A percentile compares a stretch with the other conserved stretches of the same genome.
Evolutionary conservation across 768 basidiomycete species (phyloP).

Genomic region (Cystobasidiopsis lactophilus): DNA sequence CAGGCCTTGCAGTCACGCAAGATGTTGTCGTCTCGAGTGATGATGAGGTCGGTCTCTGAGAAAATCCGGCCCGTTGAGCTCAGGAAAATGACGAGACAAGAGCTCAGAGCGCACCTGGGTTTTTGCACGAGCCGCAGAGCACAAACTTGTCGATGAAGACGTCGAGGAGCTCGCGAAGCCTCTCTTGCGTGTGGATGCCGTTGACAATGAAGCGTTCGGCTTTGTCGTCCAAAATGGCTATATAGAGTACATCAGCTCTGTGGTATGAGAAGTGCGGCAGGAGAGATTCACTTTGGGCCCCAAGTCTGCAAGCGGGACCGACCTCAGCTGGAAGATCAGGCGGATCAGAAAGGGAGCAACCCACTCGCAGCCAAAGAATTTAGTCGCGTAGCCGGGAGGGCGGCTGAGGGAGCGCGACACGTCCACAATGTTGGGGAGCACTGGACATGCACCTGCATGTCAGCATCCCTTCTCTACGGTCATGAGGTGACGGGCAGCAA

Average conservation of each 20-base stretch:
- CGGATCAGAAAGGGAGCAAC: too few relatives aligned
- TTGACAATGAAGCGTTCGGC: slow-evolving; percentile 98
- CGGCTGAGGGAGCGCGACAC: slow-evolving; percentile 85
- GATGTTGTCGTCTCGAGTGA: slow-evolving; percentile 74
- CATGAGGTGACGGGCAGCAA: too few relatives aligned
- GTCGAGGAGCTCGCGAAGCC: slow-evolving; percentile 86
- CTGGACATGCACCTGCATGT: too few relatives aligned
- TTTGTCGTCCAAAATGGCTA: slow-evolving; percentile 85
- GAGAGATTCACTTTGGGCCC: too few relatives aligned
- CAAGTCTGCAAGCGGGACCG: too few relatives aligned
- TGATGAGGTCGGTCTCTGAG: slow-evolving; percentile 82
- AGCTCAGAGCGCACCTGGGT: too few relatives aligned
- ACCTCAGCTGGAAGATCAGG: too few relatives aligned
- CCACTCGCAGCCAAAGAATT: slow-evolving; percentile 96
- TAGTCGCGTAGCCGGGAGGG: slow-evolving; percentile 72
- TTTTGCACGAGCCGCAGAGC: slow-evolving; percentile 91
- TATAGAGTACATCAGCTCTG: too few relatives aligned
- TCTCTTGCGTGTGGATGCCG: slow-evolving; percentile 74
- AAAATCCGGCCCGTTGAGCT: too few relatives aligned
- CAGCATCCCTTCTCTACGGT: too few relatives aligned
- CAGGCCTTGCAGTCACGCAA: slow-evolving; percentile 96
- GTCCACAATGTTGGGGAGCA: slow-evolving; percentile 95
- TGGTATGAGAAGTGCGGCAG: too few relatives aligned
- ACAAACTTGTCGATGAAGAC: slow-evolving; percentile 97
- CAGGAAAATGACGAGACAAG: too few relatives aligned